Evolutionary conservation across 2,329 filamentous ascomycete species (phyloP).

Genomic region (Cladophialophora chaetospira): DNA sequence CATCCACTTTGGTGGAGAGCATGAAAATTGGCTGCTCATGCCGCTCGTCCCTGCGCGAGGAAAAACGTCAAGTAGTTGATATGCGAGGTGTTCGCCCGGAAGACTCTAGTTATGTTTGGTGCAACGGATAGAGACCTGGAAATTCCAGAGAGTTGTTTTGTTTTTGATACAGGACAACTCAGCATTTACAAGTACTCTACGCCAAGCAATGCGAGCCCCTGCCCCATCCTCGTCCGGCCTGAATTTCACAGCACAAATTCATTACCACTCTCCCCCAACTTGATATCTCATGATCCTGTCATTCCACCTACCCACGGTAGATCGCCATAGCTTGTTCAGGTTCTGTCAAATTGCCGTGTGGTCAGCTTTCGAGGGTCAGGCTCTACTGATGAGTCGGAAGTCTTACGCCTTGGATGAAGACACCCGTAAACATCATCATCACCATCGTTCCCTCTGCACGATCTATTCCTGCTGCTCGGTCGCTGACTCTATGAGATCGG

Average conservation of each 20-base stretch:
- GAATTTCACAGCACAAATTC: not conserved
- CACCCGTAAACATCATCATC: slow-evolving; percentile 53
- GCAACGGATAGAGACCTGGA: too few species aligned
- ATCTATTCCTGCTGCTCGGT: slow-evolving; percentile 50
- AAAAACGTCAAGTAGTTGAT: not conserved
- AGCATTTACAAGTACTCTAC: not conserved
- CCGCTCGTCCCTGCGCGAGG: slow-evolving; percentile 48
- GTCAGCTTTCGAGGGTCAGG: too few species aligned
- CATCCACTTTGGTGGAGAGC: slow-evolving; percentile 50
- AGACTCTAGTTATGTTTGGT: not conserved
- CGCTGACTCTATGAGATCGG: slow-evolving; percentile 43
- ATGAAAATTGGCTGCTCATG: slow-evolving; percentile 51
- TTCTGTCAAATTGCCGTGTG: too few species aligned
- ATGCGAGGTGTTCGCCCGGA: not conserved
- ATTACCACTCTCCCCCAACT: slow-evolving; percentile 55
- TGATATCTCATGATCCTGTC: slow-evolving; percentile 54
- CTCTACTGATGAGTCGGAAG: too few species aligned
- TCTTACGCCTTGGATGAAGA: slow-evolving; percentile 48
- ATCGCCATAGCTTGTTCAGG: slow-evolving; percentile 51
- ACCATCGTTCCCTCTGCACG: slow-evolving; percentile 51
- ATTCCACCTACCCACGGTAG: slow-evolving; percentile 53
- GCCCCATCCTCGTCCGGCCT: too few species aligned
- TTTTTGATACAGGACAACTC: not conserved
- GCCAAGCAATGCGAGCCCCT: not conserved
- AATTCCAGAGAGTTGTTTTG: too few species aligned